Evolutionary conservation across 2,329 filamentous ascomycete species (phyloP).

Genomic region (Botrytis byssoidea): DNA sequence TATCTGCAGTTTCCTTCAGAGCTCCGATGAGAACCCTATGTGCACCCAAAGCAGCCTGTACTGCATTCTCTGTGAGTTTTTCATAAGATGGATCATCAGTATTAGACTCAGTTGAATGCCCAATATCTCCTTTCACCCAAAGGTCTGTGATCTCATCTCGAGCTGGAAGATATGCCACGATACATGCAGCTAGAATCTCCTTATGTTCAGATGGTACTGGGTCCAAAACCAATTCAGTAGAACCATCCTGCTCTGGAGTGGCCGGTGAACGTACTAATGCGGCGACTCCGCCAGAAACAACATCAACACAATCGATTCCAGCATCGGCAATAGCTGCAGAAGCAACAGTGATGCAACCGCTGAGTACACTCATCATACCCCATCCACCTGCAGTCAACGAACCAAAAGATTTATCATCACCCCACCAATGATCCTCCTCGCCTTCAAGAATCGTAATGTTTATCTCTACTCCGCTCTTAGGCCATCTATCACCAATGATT

Average conservation of each 20-base stretch:
- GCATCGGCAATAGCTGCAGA: constrained; percentile 92
- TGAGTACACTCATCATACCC: constrained; percentile 88
- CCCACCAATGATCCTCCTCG: constrained; percentile 75
- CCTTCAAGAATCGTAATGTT: constrained; percentile 91
- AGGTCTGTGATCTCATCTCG: constrained; percentile 91
- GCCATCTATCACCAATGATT: constrained; percentile 91
- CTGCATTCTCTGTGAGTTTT: constrained; percentile 59
- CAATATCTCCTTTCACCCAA: constrained; percentile 80
- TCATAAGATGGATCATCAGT: constrained; percentile 45
- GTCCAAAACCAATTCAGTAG: constrained; percentile 65
- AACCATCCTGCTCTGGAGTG: constrained; percentile 38
- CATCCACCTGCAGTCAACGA: constrained; percentile 62
- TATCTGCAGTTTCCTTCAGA: constrained; percentile 55
- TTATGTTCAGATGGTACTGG: constrained; percentile 79
- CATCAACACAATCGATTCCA: constrained; percentile 91
- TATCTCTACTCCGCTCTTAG: constrained; percentile 97
- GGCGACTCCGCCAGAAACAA: constrained; percentile 85
- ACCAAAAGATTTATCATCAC: constrained; percentile 52
- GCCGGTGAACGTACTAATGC: constrained; percentile 61
- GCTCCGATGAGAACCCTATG: constrained; percentile 60
- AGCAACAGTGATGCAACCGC: constrained; percentile 89
- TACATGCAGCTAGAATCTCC: constrained; percentile 76
- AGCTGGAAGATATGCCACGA: constrained; percentile 82
- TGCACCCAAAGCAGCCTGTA: constrained; percentile 59
- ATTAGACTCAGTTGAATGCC: constrained; percentile 42